Conservation (phyloP, 2,329 filamentous ascomycete genomes). For the Emergomyces pasteurianus region DNA sequence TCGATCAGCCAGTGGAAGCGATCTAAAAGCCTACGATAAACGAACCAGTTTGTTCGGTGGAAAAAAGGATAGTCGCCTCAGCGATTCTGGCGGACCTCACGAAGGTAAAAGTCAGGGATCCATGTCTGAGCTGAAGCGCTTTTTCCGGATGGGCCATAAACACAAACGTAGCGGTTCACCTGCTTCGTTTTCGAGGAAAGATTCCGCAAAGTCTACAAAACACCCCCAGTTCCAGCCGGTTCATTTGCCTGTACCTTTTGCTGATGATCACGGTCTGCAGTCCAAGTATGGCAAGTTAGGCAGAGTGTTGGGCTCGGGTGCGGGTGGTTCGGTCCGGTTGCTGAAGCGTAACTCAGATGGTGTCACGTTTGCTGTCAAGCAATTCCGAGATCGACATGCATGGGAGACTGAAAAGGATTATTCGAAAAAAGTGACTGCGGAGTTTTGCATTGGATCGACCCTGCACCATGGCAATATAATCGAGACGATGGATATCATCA, state of each 20-base stretch:
- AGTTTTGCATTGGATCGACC: conserved; percentile 96
- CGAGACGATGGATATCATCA: conserved; percentile 90
- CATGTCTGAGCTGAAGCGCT: conserved; percentile 92
- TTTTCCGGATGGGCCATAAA: conserved; percentile 69
- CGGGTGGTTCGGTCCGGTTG: conserved; percentile 83
- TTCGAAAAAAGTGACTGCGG: conserved; percentile 93
- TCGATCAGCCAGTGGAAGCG: conserved; percentile 34
- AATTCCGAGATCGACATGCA: conserved; percentile 81
- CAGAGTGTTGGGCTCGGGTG: conserved; percentile 83
- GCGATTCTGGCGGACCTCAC: conserved; percentile 35
- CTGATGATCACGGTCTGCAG: conserved; percentile 79
- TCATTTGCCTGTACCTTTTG: conserved; percentile 59
- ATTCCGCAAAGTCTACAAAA: conserved; percentile 40
- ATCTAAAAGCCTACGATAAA: conserved; percentile 37
- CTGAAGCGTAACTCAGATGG: conserved; percentile 90
- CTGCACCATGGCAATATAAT: conserved; percentile 97
- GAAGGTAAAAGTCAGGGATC: conserved; percentile 55
- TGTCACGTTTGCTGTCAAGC: conserved; percentile 93
- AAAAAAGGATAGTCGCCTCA: conserved; percentile 40
- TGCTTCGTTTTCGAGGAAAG: conserved; percentile 45
- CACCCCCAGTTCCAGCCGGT: conserved; percentile 43
- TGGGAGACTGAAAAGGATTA: conserved; percentile 95
- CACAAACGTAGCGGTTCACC: conserved; percentile 53
- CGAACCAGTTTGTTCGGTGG: conserved; percentile 43
- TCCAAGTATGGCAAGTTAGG: conserved; percentile 95